Evolutionary conservation across 352 stramenopile genomes (phyloP).

Genomic region (Phytophthora litchii): DNA sequence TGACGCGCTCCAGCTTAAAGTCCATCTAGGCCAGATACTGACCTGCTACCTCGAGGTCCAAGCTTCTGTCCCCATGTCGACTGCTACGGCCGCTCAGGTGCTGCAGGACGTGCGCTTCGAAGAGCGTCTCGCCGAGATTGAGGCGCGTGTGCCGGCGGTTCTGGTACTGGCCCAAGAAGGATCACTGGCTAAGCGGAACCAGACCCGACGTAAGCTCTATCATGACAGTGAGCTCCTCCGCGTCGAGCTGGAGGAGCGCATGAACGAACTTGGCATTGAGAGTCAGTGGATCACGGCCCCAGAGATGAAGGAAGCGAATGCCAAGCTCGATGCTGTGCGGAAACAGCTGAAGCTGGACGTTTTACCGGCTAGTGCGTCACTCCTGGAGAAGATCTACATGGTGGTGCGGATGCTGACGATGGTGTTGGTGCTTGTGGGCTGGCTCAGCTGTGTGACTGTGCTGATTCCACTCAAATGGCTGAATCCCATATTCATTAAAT

Average conservation of each 20-base stretch:
- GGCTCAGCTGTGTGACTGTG: conserved; percentile 72
- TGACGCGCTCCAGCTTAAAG: conserved; percentile 14
- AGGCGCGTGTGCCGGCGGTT: conserved; percentile 50
- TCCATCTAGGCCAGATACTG: background rate
- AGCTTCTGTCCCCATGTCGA: conserved; percentile 20
- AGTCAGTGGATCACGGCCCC: conserved; percentile 53
- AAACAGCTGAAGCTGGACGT: conserved; percentile 70
- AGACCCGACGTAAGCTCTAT: conserved; percentile 70
- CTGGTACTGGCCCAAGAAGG: conserved; percentile 45
- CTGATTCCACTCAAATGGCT: conserved; percentile 73
- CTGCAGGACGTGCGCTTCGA: conserved; percentile 62
- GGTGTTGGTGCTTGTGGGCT: conserved; percentile 70
- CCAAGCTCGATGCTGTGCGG: conserved; percentile 66
- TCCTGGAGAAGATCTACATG: conserved; percentile 69
- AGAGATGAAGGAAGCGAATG: conserved; percentile 56
- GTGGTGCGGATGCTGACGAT: conserved; percentile 70
- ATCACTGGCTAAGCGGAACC: conserved; percentile 78
- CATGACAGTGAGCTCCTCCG: conserved; percentile 74
- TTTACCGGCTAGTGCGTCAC: conserved; percentile 43
- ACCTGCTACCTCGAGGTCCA: background rate
- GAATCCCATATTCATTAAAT: conserved; percentile 47
- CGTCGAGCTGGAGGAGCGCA: conserved; percentile 78
- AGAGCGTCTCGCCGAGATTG: conserved; percentile 58
- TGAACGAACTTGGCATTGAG: conserved; percentile 73
- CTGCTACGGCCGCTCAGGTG: conserved; percentile 52